These are phyloP conservation scores for Alternaria incomplexa DNA, from an alignment of 2,329 filamentous ascomycete genomes.

Conservation along the genomic window DNA sequence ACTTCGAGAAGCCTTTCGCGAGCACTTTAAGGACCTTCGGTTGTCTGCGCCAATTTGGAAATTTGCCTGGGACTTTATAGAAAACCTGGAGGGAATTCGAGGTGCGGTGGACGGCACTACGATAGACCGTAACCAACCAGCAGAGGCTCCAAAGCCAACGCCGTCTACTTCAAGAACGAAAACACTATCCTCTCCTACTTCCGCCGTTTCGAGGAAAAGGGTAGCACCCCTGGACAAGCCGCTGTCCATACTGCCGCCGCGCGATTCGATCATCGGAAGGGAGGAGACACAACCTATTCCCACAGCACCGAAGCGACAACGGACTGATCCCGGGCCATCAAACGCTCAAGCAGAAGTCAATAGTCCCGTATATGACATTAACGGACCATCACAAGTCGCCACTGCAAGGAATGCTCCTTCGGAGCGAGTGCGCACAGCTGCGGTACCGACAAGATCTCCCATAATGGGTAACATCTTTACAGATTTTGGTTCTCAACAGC, in stretches of 20 bases:
- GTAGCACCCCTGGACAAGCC: not conserved
- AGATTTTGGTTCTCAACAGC: not conserved
- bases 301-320: constrained; percentile 21
- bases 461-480: not conserved
- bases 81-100: constrained; percentile 32
- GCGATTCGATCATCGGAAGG: not conserved
- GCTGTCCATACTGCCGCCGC: not conserved
- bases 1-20: constrained; percentile 33
- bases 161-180: not conserved
- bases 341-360: not conserved
- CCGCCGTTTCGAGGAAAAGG: not conserved
- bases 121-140: constrained; percentile 8
- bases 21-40: constrained; percentile 39
- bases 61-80: constrained; percentile 40
- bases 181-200: not conserved
- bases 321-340: constrained; percentile 8
- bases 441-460: not conserved
- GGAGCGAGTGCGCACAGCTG: not conserved
- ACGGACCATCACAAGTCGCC: not conserved
- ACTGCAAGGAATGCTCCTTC: not conserved
- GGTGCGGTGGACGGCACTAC: constrained; percentile 33
- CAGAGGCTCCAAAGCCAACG: not conserved
- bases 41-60: constrained; percentile 35
- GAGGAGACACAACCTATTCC: not conserved
- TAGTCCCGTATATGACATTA: not conserved